phyloP scores from a whole-genome alignment of 1,284 basidiomycete genomes.

The Polyporus tsugae region DNA sequence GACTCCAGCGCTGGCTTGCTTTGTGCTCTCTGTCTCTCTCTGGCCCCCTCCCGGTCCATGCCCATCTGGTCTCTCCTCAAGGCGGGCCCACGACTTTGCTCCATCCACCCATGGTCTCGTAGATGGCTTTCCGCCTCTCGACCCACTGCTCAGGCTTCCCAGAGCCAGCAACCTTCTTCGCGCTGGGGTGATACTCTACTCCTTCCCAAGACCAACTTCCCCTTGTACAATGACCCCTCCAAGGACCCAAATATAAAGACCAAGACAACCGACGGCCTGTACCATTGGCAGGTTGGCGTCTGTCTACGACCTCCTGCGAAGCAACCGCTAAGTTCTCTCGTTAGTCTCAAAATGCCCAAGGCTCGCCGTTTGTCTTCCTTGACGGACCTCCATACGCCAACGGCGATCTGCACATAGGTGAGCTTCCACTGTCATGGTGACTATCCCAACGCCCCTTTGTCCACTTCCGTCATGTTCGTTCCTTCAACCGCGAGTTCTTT shows the following conservation, averaged over 20 bases:
- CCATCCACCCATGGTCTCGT: slow-evolving; percentile 16
- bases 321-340: slow-evolving; percentile 17
- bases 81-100: slow-evolving; percentile 21
- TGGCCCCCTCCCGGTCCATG: slow-evolving; percentile 25
- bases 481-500: background rate
- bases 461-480: too few relatives aligned
- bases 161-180: slow-evolving; percentile 38
- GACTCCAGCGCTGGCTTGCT: background rate
- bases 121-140: slow-evolving; percentile 25
- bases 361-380: slow-evolving; percentile 86
- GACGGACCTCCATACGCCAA: slow-evolving; percentile 99
- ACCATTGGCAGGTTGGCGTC: slow-evolving; percentile 84
- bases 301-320: background rate
- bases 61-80: slow-evolving; percentile 29
- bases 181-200: slow-evolving; percentile 66
- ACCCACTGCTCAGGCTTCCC: slow-evolving; percentile 41
- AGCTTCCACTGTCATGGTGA: slow-evolving; percentile 32
- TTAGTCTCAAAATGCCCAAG: slow-evolving; percentile 70
- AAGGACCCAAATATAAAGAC: slow-evolving; percentile 70
- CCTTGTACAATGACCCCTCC: slow-evolving; percentile 76
- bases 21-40: background rate
- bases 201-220: slow-evolving; percentile 87
- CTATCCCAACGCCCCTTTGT: background rate
- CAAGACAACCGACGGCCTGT: slow-evolving; percentile 81
- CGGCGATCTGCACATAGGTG: slow-evolving; percentile 95